Base-by-base conservation (phyloP, 106 monocot genomes). In the Phalaenopsis equestris region DNA sequence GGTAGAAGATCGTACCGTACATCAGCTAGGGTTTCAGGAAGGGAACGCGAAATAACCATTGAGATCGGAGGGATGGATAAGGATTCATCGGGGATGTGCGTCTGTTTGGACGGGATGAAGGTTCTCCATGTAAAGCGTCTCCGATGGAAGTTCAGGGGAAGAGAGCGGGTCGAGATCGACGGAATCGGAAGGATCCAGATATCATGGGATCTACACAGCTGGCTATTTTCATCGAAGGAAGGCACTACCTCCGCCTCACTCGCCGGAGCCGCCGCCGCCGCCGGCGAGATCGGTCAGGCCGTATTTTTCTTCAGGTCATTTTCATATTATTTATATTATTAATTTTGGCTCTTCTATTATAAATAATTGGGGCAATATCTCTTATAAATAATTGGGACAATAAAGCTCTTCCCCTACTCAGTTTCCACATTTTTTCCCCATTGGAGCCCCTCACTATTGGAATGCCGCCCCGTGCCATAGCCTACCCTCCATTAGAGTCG, bases 121-220 rank as follows among this genome's bases (percentile, higher is more conserved):
- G 77, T 88, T 49, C 83, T 95, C 41, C 75, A 86, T 10, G 86
- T 95, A 39, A 81, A 86, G 23, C 81, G 86, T 58, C 81, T 95
- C 41, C 74, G 78, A 48, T 95, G 95, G 95, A 95, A 92, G 82
- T 95, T 95, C 76, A 82, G 95, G 7, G 95, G 95, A 4, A 92
- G 81, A 80, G 95, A 95, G 79, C 79, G 68, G 56, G 86, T 90
- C 36, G 90, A 90, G 41, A 41, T 86, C 23, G 78, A 75, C 55
- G 88, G 61, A 3, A 67, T 75, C 49, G 45, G 37, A n/a, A 47
- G 55, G 43, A 42, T 94, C 57, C 87, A 83, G 42, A 80, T 94
- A 78, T 94, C 91, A 4, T 94, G 94, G 94, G 90, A 94, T 80
- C 83, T 94, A 3, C 86, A 91, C 87, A 65, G 81, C 73, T 92